Percentiles rank a stretch among this genome's conserved stretches.
Evolutionary conservation across 257 asterid genomes (phyloP).

Genomic region (Voacanga thouarsii): DNA sequence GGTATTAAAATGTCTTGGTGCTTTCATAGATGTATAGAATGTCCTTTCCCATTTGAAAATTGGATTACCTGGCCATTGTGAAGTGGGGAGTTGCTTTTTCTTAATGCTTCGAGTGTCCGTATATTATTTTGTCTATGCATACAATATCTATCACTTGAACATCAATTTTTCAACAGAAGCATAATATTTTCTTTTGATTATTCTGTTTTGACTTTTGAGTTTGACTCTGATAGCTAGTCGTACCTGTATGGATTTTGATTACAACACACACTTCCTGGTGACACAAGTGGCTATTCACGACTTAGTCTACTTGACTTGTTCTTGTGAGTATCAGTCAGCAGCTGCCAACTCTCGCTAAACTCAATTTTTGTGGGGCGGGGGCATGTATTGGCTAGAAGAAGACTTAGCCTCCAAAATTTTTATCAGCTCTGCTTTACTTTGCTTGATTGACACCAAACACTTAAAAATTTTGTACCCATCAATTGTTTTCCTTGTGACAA

Average conservation of each 20-base stretch:
- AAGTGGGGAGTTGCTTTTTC: too few species aligned
- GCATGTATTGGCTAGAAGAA: too few species aligned
- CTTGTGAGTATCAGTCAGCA: background rate
- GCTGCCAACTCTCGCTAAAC: background rate
- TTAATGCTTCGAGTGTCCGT: too few species aligned
- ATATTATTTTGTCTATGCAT: background rate
- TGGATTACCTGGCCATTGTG: background rate
- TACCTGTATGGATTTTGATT: too few species aligned
- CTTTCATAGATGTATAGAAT: background rate
- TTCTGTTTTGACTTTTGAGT: background rate
- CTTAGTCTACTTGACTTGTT: background rate
- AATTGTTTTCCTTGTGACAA: background rate
- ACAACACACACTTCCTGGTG: too few species aligned
- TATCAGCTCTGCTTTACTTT: background rate
- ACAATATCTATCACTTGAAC: background rate
- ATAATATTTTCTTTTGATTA: background rate
- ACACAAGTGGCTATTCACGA: background rate
- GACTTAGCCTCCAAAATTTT: background rate
- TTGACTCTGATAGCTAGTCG: background rate
- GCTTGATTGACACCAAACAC: too few species aligned
- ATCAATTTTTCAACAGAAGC: background rate
- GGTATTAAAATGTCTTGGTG: background rate
- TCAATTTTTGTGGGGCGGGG: background rate
- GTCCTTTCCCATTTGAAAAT: background rate
- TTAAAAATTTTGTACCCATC: background rate